Conservation (phyloP, 2,329 filamentous ascomycete species). For the Nemania diffusa region DNA sequence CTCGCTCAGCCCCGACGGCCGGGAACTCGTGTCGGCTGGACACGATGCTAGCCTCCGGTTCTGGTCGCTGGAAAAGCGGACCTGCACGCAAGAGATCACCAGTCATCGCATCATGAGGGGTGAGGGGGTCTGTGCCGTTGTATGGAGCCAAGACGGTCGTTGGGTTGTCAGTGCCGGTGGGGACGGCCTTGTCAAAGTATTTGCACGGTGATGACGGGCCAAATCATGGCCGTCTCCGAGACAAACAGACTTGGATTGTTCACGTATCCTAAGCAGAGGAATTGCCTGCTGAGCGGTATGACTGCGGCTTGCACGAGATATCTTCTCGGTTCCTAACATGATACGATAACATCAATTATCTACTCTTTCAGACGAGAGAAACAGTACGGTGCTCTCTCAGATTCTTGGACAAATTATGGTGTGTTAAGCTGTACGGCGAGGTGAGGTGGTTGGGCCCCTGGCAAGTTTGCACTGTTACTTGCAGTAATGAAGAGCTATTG, state of each 20-base stretch:
- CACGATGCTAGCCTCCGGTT: constrained; percentile 96
- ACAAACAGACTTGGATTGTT: constrained; percentile 2
- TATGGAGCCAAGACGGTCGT: constrained; percentile 94
- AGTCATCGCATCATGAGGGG: constrained; percentile 94
- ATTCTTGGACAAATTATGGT: not conserved
- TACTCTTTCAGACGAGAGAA: not conserved
- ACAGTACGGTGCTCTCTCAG: not conserved
- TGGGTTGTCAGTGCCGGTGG: constrained; percentile 96
- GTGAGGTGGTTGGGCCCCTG: not conserved
- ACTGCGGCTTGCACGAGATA: not conserved
- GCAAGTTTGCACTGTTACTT: not conserved
- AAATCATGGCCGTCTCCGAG: not conserved
- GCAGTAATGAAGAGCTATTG: not conserved
- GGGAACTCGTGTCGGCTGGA: constrained; percentile 93
- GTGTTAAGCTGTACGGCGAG: not conserved
- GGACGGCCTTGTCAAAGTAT: constrained; percentile 96
- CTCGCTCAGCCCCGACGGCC: constrained; percentile 90
- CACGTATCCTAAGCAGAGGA: not conserved
- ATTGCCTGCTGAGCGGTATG: not conserved
- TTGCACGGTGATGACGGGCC: constrained; percentile 60
- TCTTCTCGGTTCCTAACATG: not conserved
- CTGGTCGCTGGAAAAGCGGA: constrained; percentile 96
- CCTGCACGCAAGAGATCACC: constrained; percentile 94
- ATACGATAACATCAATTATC: not conserved
- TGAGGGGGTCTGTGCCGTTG: constrained; percentile 92